phyloP scores from a whole-genome alignment of 2,329 filamentous ascomycete species.

The Tolypocladium amazonense region DNA sequence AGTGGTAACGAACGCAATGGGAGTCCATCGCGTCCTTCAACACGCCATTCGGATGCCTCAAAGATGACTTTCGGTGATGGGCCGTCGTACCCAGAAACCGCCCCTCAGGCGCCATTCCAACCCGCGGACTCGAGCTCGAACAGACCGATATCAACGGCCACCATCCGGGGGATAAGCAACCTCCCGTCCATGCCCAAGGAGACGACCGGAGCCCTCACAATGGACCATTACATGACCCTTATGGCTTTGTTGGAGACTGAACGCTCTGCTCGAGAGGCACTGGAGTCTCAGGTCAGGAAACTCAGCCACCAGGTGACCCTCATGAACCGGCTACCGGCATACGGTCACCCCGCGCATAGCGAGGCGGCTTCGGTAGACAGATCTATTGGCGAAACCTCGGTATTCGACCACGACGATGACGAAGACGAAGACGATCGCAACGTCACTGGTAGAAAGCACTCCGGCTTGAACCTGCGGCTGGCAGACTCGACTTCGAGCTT shows the following conservation, averaged over 20 bases:
- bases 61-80: slow-evolving; percentile 35
- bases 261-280: slow-evolving; percentile 40
- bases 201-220: slow-evolving; percentile 19
- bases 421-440: slow-evolving; percentile 15
- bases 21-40: slow-evolving; percentile 14
- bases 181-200: slow-evolving; percentile 29
- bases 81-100: slow-evolving; percentile 32
- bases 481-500: neutral
- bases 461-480: neutral
- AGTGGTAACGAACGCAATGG: neutral
- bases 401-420: slow-evolving; percentile 32
- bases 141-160: slow-evolving; percentile 33
- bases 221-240: slow-evolving; percentile 39
- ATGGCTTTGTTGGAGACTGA: slow-evolving; percentile 44
- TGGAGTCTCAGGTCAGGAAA: slow-evolving; percentile 46
- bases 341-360: slow-evolving; percentile 9
- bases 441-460: neutral
- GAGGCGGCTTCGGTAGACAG: slow-evolving; percentile 23
- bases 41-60: slow-evolving; percentile 30
- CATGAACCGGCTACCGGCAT: slow-evolving; percentile 26
- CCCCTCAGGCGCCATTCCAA: slow-evolving; percentile 23
- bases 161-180: slow-evolving; percentile 35
- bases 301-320: slow-evolving; percentile 39
- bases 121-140: slow-evolving; percentile 7
- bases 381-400: slow-evolving; percentile 25